Base-by-base conservation (phyloP, 179 eudicot genomes). In the Pouteria campechiana region DNA sequence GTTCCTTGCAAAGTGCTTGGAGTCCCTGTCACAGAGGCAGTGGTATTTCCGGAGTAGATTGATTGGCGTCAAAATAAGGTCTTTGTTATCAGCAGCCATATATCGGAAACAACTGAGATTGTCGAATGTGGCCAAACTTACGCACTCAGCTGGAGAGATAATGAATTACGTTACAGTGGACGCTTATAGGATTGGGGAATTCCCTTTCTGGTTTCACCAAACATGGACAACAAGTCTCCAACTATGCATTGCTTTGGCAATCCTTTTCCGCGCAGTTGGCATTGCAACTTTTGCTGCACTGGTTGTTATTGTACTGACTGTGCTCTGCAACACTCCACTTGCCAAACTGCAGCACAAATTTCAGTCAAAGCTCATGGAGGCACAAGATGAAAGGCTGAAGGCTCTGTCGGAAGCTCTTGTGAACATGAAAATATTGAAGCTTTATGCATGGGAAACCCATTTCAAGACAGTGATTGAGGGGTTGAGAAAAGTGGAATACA, bases 381-480 rank as follows among this genome's bases (percentile, higher is more conserved):
- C 90, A 13, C 90, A 87, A 61, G 90, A 87, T 46, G 69, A 50
- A 39, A 57, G 86, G 51, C 63, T 87, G 3, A 83, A 75, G 56
- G 70, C 71, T 19, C 61, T 30, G 31, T 55, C 74, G 0, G 96
- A 87, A 53, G 87, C 90, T 33, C 84, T 87, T 1, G 66, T 77
- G 51, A 83, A 75, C 57, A 87, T 83, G 90, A 87, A 83, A 63
- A 86, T 87, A 44, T 60, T 87, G 27, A 87, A 87, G 42, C 31
- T 79, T 11, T 76, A 87, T 55, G 94, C 90, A 0, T 87, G 96
- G 96, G 96, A 79, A 43, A 73, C 52, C 36, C 83, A 70, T 66
- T 77, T 83, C 47, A 79, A 69, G 56, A 58, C 49, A 9, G 65
- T 47, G 3, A 67, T 83, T 0, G 73, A 75, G 38, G 49, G 41